Evolutionary conservation across 495 filamentous ascomycete genomes (phyloP), one percentile per base, ranked within the genome.

Genomic region (Ascodesmis nigricans): DNA sequence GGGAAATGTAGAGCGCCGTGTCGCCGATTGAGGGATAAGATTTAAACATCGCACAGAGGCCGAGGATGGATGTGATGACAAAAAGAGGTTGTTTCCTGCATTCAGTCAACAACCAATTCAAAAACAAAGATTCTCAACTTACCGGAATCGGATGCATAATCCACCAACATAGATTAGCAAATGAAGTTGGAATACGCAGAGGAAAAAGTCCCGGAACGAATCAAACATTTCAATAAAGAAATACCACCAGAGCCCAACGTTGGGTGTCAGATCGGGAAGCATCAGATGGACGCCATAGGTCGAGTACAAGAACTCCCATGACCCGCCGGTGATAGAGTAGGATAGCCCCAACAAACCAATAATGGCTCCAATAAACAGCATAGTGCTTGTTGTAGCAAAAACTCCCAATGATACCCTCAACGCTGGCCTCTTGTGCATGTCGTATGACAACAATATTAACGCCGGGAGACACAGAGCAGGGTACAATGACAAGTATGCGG

Each of bases 181-280:
- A 55, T 97, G 90, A 36, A 97, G 67, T 80, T 90, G 93, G 55
- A 97, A 97, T 4, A 95, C 81, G 14, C 78, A 90, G 2, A 97
- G 64, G 63, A 97, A 97, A 61, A 97, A 95, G 31, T 75, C 73
- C 15, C 87, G 71, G 64, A 97, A 97, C 3, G 81, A 84, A 55
- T 97, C 87, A 53, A 97, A 97, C 70, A 97, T 97, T 57, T 97
- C 87, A 45, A 84, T 90, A 58, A 97, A 95, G 56, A 95, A 97
- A 58, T 97, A 97, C 87, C 87, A 97, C 87, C 87, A 97, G 0
- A 97, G 64, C 1, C 87, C 87, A 24, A 90, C 73, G 43, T 95
- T 97, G 15, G 87, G 87, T 0, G 84, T 84, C 27, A 97, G 61
- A 56, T 95, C 90, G 1, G 82, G 82, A 3, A 97, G 69, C 2